Evolutionary conservation across 192 early-diverging fungal genomes (phyloP), one percentile per base, ranked within the genome.

Genomic region (Coemansia sp.): DNA sequence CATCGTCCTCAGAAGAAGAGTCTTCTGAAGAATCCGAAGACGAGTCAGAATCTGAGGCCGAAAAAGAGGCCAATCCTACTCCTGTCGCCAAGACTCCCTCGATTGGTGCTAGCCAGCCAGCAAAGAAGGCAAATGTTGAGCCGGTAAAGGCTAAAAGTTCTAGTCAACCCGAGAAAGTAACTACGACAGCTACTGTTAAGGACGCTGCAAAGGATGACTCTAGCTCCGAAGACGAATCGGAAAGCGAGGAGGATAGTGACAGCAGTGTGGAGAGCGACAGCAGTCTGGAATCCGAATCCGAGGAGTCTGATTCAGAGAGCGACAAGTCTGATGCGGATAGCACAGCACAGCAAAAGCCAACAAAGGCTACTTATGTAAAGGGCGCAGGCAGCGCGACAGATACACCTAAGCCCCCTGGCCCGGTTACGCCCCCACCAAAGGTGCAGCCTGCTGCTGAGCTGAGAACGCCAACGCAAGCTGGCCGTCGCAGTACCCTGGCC

Each of bases 231-330:
- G 26, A 13, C 14, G 59, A 56, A 20, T 32, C 24, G 8, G 45
- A 27, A 18, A 68, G 57, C 43, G 50, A 37, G 6, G 54, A 56
- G 1, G 61, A 56, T 4, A 37, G 50, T n/a, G 62, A 64, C 16
- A 29, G 14, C 14, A 62, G 61, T 47, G 54, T 51, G 13, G 62
- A 70, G 10, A 70, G 68, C 38, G 68, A 64, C 41, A 71, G 62
- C 27, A 65, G 61, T 20, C 27, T 54, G n/a, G 66, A 61, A 19
- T 32, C 26, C 45, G 50, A 56, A 19, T 35, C 32, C 1, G 59
- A 54, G 13, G 41, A 45, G 41, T 45, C 52, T 24, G 57, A 54
- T 18, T 20, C 23, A 8, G 35, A 29, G 10, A 45, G 37, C 5
- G 37, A 26, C 14, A 60, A 48, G 0, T 13, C 32, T 7, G 60